Percentiles rank a stretch among this genome's conserved stretches.
phyloP scores from a whole-genome alignment of 192 early-diverging fungal genomes.

The Martensiomyces pterosporus region DNA sequence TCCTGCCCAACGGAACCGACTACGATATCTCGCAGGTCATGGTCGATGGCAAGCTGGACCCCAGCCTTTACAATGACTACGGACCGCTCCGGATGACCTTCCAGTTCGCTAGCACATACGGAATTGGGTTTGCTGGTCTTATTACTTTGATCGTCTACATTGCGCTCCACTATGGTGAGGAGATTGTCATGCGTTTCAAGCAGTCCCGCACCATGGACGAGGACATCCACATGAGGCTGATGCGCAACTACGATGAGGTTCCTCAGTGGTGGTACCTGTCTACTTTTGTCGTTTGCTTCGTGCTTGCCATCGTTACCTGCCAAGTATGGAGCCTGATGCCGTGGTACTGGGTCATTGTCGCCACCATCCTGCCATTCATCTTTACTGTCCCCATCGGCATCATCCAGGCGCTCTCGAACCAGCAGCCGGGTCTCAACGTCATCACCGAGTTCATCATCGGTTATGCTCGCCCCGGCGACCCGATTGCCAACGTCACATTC shows the following conservation, averaged over 20 bases:
- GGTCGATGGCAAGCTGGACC: conserved; percentile 51
- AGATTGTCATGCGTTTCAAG: conserved; percentile 57
- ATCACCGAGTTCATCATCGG: too few relatives aligned
- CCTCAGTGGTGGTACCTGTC: conserved; percentile 85
- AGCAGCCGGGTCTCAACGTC: conserved; percentile 73
- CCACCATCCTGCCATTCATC: conserved; percentile 55
- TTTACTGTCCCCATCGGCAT: conserved; percentile 76
- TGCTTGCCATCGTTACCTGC: conserved; percentile 34
- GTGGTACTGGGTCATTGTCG: conserved; percentile 73
- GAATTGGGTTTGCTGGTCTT: conserved; percentile 61
- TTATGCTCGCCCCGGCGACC: conserved; percentile 66
- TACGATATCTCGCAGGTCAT: conserved; percentile 60
- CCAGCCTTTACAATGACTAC: conserved; percentile 53
- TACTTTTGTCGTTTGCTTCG: conserved; percentile 39
- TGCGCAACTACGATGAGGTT: conserved; percentile 70
- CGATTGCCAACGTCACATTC: conserved; percentile 81
- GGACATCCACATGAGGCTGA: too few relatives aligned
- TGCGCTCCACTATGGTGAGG: conserved; percentile 61
- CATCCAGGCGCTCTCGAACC: conserved; percentile 77
- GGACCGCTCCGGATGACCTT: conserved; percentile 64
- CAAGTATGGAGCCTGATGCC: conserved; percentile 44
- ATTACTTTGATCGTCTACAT: conserved; percentile 64
- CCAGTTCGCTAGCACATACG: conserved; percentile 67
- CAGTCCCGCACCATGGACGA: conserved; percentile 54
- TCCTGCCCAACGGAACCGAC: conserved; percentile 51